Base-by-base conservation (phyloP, 306 rosid species). In the Corylus avellana region DNA sequence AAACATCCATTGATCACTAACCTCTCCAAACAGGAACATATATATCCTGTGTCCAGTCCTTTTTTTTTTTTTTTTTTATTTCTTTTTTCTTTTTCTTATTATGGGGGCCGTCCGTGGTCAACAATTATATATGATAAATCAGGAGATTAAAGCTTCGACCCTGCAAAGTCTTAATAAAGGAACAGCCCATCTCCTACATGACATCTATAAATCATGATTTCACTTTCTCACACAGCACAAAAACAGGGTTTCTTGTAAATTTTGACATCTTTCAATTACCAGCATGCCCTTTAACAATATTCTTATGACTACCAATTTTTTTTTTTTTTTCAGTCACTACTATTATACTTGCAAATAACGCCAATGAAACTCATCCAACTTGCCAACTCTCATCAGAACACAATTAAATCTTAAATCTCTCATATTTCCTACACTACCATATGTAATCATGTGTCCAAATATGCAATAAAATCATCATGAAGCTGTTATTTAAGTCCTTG, bases 21-120 rank as follows among this genome's bases (percentile, higher is more conserved):
- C 27, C 74, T 61, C 62, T 49, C 46, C 77, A 77, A 70, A 78
- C 76, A 81, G 75, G 79, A 70, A 73, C 75, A 83, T 66, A 76
- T 18, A 17, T 18, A 17, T 16, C 7, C 20, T 8, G 1, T 7
- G 20, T 54, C 25, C 20, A 54, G 22, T 32, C 39, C 4, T 11
- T 9, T 25, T 27, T 5, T 12, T 29, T 29, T 17, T n/a, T 18
- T n/a, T 56, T 20, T 55, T 22, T 22, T 22, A 3, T 27, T 32
- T 12, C 42, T 2, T 59, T 4, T 59, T 59, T 42, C 46, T 42
- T 6, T 42, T 42, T 42, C 46, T 42, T 42, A 42, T 42, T 42
- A 5, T 42, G 46, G 46, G 46, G 46, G 46, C 8, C 46, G 7
- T 5, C 46, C 46, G 8, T 42, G 46, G 46, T 42, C 46, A 42